Percentiles rank a stretch among this genome's conserved stretches.
phyloP scores from a whole-genome alignment of 371 early-diverging fungal genomes.

The Mucor piriformis region DNA sequence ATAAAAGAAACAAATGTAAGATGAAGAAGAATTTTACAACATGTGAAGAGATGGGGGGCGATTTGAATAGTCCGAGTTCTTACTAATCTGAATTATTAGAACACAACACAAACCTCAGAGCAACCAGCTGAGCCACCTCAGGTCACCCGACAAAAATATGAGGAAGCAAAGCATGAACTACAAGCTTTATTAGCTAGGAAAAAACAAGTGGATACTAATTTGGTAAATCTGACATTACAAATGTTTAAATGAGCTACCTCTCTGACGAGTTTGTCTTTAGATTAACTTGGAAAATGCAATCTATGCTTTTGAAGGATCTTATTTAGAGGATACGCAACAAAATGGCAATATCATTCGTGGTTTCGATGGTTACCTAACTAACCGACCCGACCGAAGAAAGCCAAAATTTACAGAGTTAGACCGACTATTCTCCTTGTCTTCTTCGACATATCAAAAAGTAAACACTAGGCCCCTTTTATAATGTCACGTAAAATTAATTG shows the following conservation, averaged over 20 bases:
- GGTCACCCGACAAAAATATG: slow-evolving; percentile 61
- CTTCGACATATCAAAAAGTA: slow-evolving; percentile 70
- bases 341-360: slow-evolving; percentile 84
- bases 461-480: neutral
- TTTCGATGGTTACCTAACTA: slow-evolving; percentile 75
- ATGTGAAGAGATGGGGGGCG: too few species aligned
- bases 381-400: slow-evolving; percentile 58
- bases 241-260: too few species aligned
- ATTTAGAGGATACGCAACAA: slow-evolving; percentile 79
- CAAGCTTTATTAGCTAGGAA: slow-evolving; percentile 61
- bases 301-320: slow-evolving; percentile 80
- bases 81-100: too few species aligned
- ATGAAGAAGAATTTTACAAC: neutral
- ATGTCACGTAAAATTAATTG: neutral
- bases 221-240: too few species aligned
- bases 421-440: slow-evolving; percentile 65
- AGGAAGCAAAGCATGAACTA: slow-evolving; percentile 62
- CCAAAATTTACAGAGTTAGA: slow-evolving; percentile 65
- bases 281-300: slow-evolving; percentile 73
- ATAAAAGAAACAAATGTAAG: slow-evolving; percentile 8
- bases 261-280: slow-evolving; percentile 19
- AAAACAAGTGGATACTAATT: slow-evolving; percentile 63
- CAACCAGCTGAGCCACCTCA: slow-evolving; percentile 39
- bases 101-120: slow-evolving; percentile 13
- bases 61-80: too few species aligned